Conservation (phyloP, 2,329 filamentous ascomycete species). For the Plenodomus tracheiphilus region DNA sequence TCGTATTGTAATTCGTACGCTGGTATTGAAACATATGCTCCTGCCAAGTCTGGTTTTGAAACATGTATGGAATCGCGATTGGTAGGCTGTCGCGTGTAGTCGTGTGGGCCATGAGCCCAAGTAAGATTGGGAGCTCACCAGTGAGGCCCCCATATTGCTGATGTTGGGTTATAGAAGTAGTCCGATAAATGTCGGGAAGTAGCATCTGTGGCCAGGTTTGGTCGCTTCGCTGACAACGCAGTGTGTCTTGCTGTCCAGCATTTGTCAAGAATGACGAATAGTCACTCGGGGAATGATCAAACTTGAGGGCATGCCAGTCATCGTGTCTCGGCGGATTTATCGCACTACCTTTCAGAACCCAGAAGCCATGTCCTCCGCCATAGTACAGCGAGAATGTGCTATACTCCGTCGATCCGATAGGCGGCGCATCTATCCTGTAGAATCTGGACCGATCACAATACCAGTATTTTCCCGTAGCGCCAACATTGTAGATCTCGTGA, state of each 20-base stretch:
- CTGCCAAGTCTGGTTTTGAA: too few relatives aligned
- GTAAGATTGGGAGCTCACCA: too few relatives aligned
- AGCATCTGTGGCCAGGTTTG: slow-evolving; percentile 25
- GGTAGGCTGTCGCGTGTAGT: too few relatives aligned
- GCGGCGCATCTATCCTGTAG: background rate
- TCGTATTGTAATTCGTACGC: too few relatives aligned
- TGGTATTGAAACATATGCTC: too few relatives aligned
- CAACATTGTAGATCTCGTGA: background rate
- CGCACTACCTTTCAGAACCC: slow-evolving; percentile 21
- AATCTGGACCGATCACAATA: slow-evolving; percentile 19
- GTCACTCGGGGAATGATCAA: slow-evolving; percentile 18
- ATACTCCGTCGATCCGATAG: background rate
- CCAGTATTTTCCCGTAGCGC: slow-evolving; percentile 19
- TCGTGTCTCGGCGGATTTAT: slow-evolving; percentile 3
- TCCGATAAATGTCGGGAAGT: slow-evolving; percentile 28
- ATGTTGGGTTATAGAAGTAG: background rate
- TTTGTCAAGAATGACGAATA: slow-evolving; percentile 30
- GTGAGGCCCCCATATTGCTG: background rate
- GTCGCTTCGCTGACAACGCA: slow-evolving; percentile 11
- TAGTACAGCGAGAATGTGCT: slow-evolving; percentile 28
- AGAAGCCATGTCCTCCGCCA: slow-evolving; percentile 23
- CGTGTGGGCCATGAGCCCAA: too few relatives aligned
- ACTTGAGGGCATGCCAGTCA: slow-evolving; percentile 25
- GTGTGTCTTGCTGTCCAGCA: slow-evolving; percentile 9
- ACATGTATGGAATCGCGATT: too few relatives aligned